Conservation (phyloP, 2,329 filamentous ascomycete species). For the Mycosphaerella sp. region DNA sequence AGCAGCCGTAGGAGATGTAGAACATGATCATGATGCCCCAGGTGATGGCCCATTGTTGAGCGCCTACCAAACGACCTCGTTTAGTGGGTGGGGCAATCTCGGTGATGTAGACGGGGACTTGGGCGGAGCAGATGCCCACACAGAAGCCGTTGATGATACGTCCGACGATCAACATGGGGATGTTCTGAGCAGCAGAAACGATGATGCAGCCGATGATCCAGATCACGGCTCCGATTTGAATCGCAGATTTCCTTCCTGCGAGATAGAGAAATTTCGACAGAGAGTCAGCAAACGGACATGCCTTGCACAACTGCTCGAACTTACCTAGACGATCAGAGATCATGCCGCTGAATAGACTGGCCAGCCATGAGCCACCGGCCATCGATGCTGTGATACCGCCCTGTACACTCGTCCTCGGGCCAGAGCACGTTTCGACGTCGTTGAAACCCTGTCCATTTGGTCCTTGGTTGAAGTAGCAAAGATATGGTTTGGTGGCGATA, state of each 20-base stretch:
- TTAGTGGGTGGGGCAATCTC: conserved; percentile 55
- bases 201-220: conserved; percentile 56
- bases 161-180: conserved; percentile 65
- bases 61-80: conserved; percentile 61
- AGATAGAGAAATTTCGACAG: too few species aligned
- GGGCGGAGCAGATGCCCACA: conserved; percentile 65
- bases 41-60: conserved; percentile 70
- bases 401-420: conserved; percentile 52
- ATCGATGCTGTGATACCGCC: conserved; percentile 66
- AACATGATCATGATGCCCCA: conserved; percentile 41
- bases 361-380: conserved; percentile 64
- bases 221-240: conserved; percentile 41
- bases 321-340: conserved; percentile 48
- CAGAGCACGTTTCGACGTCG: conserved; percentile 42
- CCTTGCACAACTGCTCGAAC: too few species aligned
- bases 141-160: conserved; percentile 66
- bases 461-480: conserved; percentile 62
- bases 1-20: conserved; percentile 56
- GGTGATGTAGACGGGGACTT: conserved; percentile 63
- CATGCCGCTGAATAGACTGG: conserved; percentile 55
- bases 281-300: too few species aligned
- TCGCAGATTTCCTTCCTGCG: conserved; percentile 46
- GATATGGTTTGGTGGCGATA: conserved; percentile 62
- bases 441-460: conserved; percentile 31
- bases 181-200: conserved; percentile 57